Evolutionary conservation across 805 yeast genomes (phyloP).

Genomic region (Candida railenensis): DNA sequence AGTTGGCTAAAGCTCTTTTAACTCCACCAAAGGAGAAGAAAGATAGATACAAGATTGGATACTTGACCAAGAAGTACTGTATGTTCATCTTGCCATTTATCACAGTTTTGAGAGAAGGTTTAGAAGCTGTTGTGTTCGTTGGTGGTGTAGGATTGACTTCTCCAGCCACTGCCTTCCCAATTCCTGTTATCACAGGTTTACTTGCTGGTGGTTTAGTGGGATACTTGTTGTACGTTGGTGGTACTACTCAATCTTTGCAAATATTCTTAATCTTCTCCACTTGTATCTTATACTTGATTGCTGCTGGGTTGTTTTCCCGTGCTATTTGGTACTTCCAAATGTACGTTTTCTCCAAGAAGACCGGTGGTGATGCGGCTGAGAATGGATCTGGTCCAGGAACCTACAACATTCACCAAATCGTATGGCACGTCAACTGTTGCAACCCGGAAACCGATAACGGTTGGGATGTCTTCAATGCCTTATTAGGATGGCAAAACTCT

Average conservation of each 20-base stretch:
- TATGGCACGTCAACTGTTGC: constrained; percentile 96
- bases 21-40: constrained; percentile 49
- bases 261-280: constrained; percentile 82
- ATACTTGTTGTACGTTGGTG: constrained; percentile 68
- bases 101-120: constrained; percentile 89
- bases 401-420: constrained; percentile 72
- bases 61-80: constrained; percentile 59
- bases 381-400: constrained; percentile 91
- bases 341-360: constrained; percentile 54
- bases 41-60: constrained; percentile 40
- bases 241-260: constrained; percentile 74
- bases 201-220: constrained; percentile 75
- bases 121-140: constrained; percentile 92
- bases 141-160: constrained; percentile 84
- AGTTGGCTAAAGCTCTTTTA: constrained; percentile 78
- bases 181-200: constrained; percentile 85
- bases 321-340: constrained; percentile 85
- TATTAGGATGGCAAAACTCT: constrained; percentile 93
- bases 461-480: constrained; percentile 92
- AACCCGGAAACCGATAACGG: constrained; percentile 87
- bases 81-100: constrained; percentile 87
- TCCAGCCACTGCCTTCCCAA: constrained; percentile 65
- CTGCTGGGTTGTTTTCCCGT: constrained; percentile 89
- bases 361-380: constrained; percentile 94
- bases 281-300: constrained; percentile 77